Evolutionary conservation across 352 stramenopile genomes (phyloP), one percentile per base, ranked within the genome.

Genomic region (Pythium apleroticum): DNA sequence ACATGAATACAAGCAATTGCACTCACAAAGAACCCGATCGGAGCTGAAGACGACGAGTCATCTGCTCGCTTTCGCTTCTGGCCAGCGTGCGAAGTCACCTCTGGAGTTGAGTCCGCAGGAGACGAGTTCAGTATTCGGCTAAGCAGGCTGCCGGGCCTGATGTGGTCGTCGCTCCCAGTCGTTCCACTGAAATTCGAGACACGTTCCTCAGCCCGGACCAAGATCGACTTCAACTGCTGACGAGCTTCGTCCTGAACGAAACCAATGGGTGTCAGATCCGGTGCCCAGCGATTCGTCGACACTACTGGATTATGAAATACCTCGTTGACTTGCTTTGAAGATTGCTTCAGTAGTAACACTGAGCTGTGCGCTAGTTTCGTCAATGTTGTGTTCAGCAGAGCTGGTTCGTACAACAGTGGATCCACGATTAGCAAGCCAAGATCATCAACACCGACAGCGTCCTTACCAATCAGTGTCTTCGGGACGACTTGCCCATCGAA

Each of bases 401-500:
- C 81, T 90, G 66, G 7, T 50, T 17, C 53, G 22, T 17, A 50
- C 15, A 28, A 22, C 15, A 10, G 14, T 28, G 62, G 20, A 52
- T 61, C n/a, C n/a, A 41, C 3, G 1, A 52, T n/a, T 41, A 14
- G 15, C 57, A 20, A 12, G 15, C 4, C 41, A 49, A 9, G 5
- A 49, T 35, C 12, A 31, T 27, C 43, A 56, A 10, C 17, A 43
- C 57, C 15, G 63, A 19, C n/a, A 41, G 6, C 50, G 7, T 28
- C 19, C 66, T 28, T 65, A 90, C 84, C 84, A 28, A 92, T 92
- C 57, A 93, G 74, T 24, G 75, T 91, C 64, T 93, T 93, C 20
- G 75, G 56, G 57, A 91, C 73, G 17, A 89, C 65, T 48, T 81
- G 60, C 22, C 64, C 75, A 59, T 93, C 82, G 58, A 91, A 91